Conservation (phyloP, 768 basidiomycete genomes). For the Erythrobasidium yunnanense region DNA sequence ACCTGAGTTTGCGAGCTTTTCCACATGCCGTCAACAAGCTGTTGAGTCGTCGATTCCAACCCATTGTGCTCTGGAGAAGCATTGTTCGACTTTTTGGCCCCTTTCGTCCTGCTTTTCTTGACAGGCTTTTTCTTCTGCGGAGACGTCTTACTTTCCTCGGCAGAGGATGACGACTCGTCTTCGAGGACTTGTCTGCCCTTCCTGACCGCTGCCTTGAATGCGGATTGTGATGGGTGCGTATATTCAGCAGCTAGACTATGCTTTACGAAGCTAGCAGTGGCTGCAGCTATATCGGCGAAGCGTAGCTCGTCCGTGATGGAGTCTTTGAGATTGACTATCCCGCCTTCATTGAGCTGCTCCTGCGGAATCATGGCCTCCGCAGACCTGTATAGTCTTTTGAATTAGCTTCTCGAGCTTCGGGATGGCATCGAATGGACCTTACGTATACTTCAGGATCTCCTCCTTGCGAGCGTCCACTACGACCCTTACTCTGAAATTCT, state of each 20-base stretch:
- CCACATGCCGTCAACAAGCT: background rate
- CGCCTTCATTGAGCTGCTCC: background rate
- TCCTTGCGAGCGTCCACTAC: background rate
- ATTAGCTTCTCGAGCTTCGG: background rate
- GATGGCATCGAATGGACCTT: background rate
- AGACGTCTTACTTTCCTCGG: too few species aligned
- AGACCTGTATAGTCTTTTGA: background rate
- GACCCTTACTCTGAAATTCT: background rate
- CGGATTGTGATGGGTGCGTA: background rate
- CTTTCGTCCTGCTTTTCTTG: too few species aligned
- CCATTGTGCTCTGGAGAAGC: too few species aligned
- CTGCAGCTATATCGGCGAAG: background rate
- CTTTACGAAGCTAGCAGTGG: background rate
- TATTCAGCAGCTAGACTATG: background rate
- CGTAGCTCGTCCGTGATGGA: background rate
- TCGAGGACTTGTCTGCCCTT: too few species aligned
- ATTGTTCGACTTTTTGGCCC: too few species aligned
- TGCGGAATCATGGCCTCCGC: background rate
- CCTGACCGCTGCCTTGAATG: background rate
- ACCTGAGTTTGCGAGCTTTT: background rate
- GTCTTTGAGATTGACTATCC: background rate
- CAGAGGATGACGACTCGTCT: too few species aligned
- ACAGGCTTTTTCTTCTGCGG: too few species aligned
- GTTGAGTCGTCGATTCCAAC: too few species aligned
- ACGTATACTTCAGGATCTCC: background rate